Evolutionary conservation across 495 filamentous ascomycete species (phyloP), one percentile per base, ranked within the genome.

Genomic region (Hypoxylon trugodes): DNA sequence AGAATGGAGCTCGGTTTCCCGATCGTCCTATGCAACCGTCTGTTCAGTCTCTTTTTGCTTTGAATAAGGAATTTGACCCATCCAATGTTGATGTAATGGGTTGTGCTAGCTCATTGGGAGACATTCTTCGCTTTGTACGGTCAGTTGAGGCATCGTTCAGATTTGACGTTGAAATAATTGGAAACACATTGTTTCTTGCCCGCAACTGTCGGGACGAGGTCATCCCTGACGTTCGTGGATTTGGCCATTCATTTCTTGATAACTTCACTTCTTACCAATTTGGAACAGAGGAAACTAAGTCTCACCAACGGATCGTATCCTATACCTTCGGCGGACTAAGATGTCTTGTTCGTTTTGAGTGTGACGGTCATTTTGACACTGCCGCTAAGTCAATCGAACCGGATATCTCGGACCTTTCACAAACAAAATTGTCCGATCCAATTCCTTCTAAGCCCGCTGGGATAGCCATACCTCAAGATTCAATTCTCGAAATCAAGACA

Each of bases 401-500:
- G 8, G 6, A 32, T 7, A n/a, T n/a, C 12, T 24, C 21, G 4
- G 21, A 28, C n/a, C 16, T 50, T 16, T 28, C 50, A 9, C 22
- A 33, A 13, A 21, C 12, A 12, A 36, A 45, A 1, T 25, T 6
- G 19, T 18, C 40, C 9, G 33, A 15, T 21, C 37, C 33, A 28
- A 73, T 35, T 37, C 25, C 46, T 12, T 32, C 73, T 42, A 57
- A 68, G 12, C 16, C 38, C 3, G 59, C 52, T 16, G 71, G 74
- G 9, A 37, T 7, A 5, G 25, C 56, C 16, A 49, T 82, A 4
- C 75, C 78, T 6, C 87, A 88, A 47, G 25, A 69, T 3, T 70
- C 77, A 6, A 71, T 89, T n/a, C 86, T 90, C 65, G 88, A 90
- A 52, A 74, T 91, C 43, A 90, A 90, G 62, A 92, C 89, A 0